phyloP scores from a whole-genome alignment of 2,329 filamentous ascomycete genomes.

The Beauveria medogensis region DNA sequence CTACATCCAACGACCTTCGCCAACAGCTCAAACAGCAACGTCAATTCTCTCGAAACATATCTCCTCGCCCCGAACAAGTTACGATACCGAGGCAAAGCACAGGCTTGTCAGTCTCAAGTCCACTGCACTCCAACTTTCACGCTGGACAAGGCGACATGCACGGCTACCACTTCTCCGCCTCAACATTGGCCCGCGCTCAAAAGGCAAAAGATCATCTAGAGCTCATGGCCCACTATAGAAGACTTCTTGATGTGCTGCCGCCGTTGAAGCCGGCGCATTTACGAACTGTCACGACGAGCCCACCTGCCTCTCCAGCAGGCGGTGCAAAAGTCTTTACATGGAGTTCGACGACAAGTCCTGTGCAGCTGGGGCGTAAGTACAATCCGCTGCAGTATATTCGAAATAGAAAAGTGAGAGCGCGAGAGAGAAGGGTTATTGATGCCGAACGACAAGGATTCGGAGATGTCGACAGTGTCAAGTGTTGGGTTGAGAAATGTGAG shows the following conservation, averaged over 20 bases:
- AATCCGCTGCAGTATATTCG: conserved; percentile 90
- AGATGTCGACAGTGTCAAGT: conserved; percentile 60
- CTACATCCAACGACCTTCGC: conserved; percentile 50
- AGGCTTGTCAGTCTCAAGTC: conserved; percentile 32
- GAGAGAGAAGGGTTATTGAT: conserved; percentile 68
- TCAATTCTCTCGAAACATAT: conserved; percentile 51
- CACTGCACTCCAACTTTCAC: conserved; percentile 38
- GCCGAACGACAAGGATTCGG: conserved; percentile 69
- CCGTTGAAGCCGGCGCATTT: conserved; percentile 50
- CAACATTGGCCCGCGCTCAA: conserved; percentile 72
- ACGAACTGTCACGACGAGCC: conserved; percentile 32
- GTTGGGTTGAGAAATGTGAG: conserved; percentile 67
- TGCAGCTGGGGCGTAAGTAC: conserved; percentile 58
- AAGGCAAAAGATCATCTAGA: conserved; percentile 82
- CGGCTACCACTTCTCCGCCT: conserved; percentile 63
- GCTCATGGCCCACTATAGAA: conserved; percentile 74
- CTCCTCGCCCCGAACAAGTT: conserved; percentile 44
- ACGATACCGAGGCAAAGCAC: conserved; percentile 33
- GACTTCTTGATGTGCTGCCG: conserved; percentile 69
- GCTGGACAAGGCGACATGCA: conserved; percentile 37
- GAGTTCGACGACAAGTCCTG: conserved; percentile 15
- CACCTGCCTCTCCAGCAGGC: conserved; percentile 31
- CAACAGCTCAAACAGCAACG: conserved; percentile 68
- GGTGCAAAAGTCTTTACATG: conserved; percentile 9
- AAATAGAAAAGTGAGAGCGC: conserved; percentile 75